Conservation (phyloP, 2,329 filamentous ascomycete genomes). For the Colletotrichum tanaceti region DNA sequence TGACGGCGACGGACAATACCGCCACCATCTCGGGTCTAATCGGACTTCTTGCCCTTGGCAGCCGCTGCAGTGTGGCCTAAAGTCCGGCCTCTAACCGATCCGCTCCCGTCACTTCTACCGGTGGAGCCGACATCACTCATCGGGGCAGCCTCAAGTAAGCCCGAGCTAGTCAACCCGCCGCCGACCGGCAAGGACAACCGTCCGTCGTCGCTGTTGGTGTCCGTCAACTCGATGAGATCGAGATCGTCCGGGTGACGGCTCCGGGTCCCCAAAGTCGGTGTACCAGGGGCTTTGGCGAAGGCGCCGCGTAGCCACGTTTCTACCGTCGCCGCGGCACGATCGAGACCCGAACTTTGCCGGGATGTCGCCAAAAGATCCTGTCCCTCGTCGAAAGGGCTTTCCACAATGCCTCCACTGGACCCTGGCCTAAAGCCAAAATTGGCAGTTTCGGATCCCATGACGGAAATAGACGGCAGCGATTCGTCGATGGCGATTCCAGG, state of each 20-base stretch:
- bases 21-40: slow-evolving; percentile 46
- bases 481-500: slow-evolving; percentile 80
- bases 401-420: slow-evolving; percentile 58
- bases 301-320: slow-evolving; percentile 92
- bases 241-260: slow-evolving; percentile 58
- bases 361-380: slow-evolving; percentile 55
- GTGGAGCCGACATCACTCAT: slow-evolving; percentile 48
- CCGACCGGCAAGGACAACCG: slow-evolving; percentile 43
- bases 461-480: slow-evolving; percentile 72
- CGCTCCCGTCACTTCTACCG: slow-evolving; percentile 54
- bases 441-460: slow-evolving; percentile 71
- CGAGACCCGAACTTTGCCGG: slow-evolving; percentile 69
- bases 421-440: slow-evolving; percentile 64
- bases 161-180: slow-evolving; percentile 41
- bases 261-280: slow-evolving; percentile 57
- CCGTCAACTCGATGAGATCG: slow-evolving; percentile 79
- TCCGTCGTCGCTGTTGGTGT: slow-evolving; percentile 69
- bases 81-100: slow-evolving; percentile 49
- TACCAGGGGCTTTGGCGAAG: slow-evolving; percentile 70
- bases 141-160: slow-evolving; percentile 49
- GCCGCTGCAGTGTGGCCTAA: slow-evolving; percentile 47
- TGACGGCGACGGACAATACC: not conserved
- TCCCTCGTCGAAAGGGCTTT: slow-evolving; percentile 63
- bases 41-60: slow-evolving; percentile 61
- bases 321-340: slow-evolving; percentile 86